Percentiles rank a stretch among this genome's conserved stretches.
phyloP scores from a whole-genome alignment of 805 yeast species.

The Candida parachauliodes region DNA sequence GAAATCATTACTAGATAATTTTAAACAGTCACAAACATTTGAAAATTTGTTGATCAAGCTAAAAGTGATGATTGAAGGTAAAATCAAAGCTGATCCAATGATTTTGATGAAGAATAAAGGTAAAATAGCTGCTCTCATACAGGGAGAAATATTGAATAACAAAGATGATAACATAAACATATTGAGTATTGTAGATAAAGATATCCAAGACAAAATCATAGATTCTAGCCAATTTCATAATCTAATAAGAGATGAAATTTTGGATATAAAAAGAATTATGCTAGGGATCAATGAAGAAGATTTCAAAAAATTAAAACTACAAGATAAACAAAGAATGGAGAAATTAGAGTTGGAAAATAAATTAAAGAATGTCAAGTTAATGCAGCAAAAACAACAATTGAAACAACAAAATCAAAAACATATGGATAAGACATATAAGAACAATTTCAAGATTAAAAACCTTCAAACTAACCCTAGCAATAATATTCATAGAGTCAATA shows the following conservation, averaged over 20 bases:
- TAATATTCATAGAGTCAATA: conserved; percentile 22
- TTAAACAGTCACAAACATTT: conserved; percentile 39
- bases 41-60: conserved; percentile 38
- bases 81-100: conserved; percentile 46
- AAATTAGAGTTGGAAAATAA: conserved; percentile 9
- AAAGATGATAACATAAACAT: conserved; percentile 12
- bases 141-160: conserved; percentile 43
- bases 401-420: conserved; percentile 5
- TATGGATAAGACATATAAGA: conserved; percentile 19
- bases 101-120: conserved; percentile 48
- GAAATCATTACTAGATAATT: conserved; percentile 39
- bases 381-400: conserved; percentile 11
- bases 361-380: conserved; percentile 9
- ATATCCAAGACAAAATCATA: conserved; percentile 41
- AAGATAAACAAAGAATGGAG: conserved; percentile 10
- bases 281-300: conserved; percentile 40
- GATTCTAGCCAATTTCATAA: conserved; percentile 40
- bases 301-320: conserved; percentile 14
- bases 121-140: conserved; percentile 48
- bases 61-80: conserved; percentile 41
- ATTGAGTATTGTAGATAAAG: conserved; percentile 40
- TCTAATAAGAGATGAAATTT: conserved; percentile 26
- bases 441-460: conserved; percentile 25
- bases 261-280: conserved; percentile 27
- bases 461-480: conserved; percentile 11